Evolutionary conservation across 2,329 filamentous ascomycete genomes (phyloP).

Genomic region (Trichoderma oligosporum): DNA sequence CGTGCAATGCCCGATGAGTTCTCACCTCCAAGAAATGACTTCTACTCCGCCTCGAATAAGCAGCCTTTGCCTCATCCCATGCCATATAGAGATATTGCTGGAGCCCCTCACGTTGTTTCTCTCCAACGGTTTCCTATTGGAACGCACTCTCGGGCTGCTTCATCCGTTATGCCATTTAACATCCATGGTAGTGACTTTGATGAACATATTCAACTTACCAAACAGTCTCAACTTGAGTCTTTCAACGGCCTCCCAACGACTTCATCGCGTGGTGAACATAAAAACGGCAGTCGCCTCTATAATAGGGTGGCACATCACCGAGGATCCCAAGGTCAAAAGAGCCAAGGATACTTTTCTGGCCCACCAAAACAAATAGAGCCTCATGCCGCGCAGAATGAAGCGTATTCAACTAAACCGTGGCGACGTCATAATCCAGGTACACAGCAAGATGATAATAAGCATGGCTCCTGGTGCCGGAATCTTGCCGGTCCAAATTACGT

Average conservation of each 20-base stretch:
- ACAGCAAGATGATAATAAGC: not conserved
- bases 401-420: conserved; percentile 3
- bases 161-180: not conserved
- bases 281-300: not conserved
- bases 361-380: conserved; percentile 1
- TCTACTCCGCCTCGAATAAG: not conserved
- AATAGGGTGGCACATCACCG: conserved; percentile 4
- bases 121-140: not conserved
- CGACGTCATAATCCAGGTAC: not conserved
- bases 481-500: conserved; percentile 11
- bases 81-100: conserved; percentile 2
- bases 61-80: not conserved
- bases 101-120: not conserved
- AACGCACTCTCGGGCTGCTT: not conserved
- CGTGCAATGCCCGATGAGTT: not conserved
- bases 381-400: not conserved
- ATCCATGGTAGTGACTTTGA: not conserved
- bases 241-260: not conserved
- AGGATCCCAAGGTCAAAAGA: conserved; percentile 12
- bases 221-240: not conserved
- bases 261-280: not conserved
- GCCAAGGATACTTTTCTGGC: not conserved
- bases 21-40: not conserved
- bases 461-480: conserved; percentile 26
- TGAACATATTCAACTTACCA: not conserved